Conservation (phyloP, 2,329 filamentous ascomycete species). For the Trichoderma semiorbis region DNA sequence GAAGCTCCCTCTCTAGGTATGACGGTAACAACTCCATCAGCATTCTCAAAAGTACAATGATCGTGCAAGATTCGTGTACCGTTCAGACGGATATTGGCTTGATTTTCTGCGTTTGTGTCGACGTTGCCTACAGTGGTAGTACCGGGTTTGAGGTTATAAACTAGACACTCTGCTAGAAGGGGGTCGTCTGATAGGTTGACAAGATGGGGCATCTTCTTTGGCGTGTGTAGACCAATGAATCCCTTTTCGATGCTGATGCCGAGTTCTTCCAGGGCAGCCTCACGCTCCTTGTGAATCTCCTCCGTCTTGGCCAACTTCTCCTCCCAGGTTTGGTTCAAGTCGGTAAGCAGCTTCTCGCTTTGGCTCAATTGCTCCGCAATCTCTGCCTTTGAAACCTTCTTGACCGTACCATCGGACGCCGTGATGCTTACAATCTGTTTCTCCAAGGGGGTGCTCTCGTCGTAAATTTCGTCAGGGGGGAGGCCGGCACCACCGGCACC, state of each 20-base stretch:
- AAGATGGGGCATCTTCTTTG: slow-evolving; percentile 98
- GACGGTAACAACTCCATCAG: slow-evolving; percentile 85
- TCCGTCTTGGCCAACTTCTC: slow-evolving; percentile 93
- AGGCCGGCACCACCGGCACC: slow-evolving; percentile 43
- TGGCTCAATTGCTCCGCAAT: slow-evolving; percentile 95
- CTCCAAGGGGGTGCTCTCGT: slow-evolving; percentile 86
- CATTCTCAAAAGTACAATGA: slow-evolving; percentile 91
- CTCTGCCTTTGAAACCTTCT: slow-evolving; percentile 96
- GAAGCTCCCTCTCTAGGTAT: slow-evolving; percentile 87
- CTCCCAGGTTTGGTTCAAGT: slow-evolving; percentile 98
- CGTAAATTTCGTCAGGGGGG: slow-evolving; percentile 77
- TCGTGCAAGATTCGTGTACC: slow-evolving; percentile 89
- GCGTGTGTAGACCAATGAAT: slow-evolving; percentile 89
- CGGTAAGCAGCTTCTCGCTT: slow-evolving; percentile 91
- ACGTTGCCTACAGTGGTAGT: slow-evolving; percentile 93
- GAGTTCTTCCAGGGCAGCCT: slow-evolving; percentile 89
- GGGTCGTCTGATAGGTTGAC: slow-evolving; percentile 97
- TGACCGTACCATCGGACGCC: slow-evolving; percentile 76
- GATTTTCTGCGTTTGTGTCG: slow-evolving; percentile 70
- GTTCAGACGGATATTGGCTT: slow-evolving; percentile 88
- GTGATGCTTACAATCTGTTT: slow-evolving; percentile 96
- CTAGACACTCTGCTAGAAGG: slow-evolving; percentile 87
- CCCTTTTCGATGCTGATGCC: slow-evolving; percentile 99
- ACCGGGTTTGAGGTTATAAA: slow-evolving; percentile 97
- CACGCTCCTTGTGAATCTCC: slow-evolving; percentile 94